Conservation (phyloP, 148 eudicot species). For the Camellia sinensis region DNA sequence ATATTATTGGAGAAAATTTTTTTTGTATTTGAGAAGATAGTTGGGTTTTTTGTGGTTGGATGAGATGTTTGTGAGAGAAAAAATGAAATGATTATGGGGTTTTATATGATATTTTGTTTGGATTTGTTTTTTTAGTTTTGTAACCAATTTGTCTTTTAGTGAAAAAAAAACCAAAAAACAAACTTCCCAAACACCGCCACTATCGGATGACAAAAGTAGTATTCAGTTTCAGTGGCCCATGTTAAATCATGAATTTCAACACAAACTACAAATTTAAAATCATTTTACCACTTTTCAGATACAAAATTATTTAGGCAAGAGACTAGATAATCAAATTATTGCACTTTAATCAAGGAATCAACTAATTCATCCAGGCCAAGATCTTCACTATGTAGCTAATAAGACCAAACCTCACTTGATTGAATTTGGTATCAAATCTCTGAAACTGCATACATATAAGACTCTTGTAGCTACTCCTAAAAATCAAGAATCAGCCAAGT, state of each 20-base stretch:
- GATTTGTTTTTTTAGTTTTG: too few species aligned
- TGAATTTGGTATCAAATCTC: background rate
- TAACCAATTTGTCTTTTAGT: too few species aligned
- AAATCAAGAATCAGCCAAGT: background rate
- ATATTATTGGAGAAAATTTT: too few species aligned
- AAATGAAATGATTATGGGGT: too few species aligned
- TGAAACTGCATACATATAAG: background rate
- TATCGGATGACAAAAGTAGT: background rate
- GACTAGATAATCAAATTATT: background rate
- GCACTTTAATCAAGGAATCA: background rate
- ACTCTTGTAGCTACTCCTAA: background rate
- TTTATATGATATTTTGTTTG: too few species aligned
- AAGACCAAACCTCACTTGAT: background rate
- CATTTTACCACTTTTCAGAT: background rate
- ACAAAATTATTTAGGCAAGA: background rate
- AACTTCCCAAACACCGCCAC: too few species aligned
- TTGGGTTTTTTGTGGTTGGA: too few species aligned
- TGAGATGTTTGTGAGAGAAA: too few species aligned
- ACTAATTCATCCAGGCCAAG: background rate
- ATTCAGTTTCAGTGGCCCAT: background rate
- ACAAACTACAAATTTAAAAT: background rate
- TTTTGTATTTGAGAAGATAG: too few species aligned
- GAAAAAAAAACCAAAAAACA: too few species aligned
- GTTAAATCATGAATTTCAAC: background rate
- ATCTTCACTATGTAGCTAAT: background rate